Evolutionary conservation across 2,329 filamentous ascomycete genomes (phyloP).

Genomic region (Fusarium nematophilum): DNA sequence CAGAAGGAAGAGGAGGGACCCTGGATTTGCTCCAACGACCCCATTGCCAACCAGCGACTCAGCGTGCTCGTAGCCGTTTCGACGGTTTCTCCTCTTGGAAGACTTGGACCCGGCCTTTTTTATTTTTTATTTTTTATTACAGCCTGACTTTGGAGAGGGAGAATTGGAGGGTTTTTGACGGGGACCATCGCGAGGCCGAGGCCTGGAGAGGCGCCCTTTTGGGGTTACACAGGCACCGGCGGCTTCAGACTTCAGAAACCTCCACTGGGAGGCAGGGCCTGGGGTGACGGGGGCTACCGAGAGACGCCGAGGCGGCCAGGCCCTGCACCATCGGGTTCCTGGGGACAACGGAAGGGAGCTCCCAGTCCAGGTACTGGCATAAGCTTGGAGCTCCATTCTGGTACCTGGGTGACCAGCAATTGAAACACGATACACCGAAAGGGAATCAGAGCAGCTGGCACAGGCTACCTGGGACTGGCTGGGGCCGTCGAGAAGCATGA

Average conservation of each 20-base stretch:
- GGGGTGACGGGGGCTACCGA: conserved; percentile 24
- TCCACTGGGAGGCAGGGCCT: conserved; percentile 16
- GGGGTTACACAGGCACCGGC: conserved; percentile 24
- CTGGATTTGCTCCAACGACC: conserved; percentile 28
- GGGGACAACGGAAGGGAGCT: conserved; percentile 29
- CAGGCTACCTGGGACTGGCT: conserved; percentile 20
- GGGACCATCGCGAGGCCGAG: conserved; percentile 20
- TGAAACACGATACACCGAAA: conserved; percentile 28
- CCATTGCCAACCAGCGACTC: conserved; percentile 13
- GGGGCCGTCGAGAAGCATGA: conserved; percentile 33
- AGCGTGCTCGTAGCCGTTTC: conserved; percentile 31
- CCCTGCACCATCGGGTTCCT: conserved; percentile 24
- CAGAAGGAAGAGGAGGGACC: conserved; percentile 38
- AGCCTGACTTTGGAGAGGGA: conserved; percentile 22
- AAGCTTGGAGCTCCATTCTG: too few species aligned
- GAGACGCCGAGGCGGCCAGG: conserved; percentile 34
- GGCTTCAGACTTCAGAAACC: conserved; percentile 33
- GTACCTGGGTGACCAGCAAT: conserved; percentile 32
- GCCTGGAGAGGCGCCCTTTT: conserved; percentile 20
- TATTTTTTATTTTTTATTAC: conserved; percentile 15
- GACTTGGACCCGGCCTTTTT: neutral
- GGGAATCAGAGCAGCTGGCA: conserved; percentile 24
- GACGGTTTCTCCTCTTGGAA: conserved; percentile 3
- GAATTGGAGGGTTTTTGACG: conserved; percentile 10
- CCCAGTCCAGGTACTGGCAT: conserved; percentile 21